Evolutionary conservation across 2,329 filamentous ascomycete species (phyloP).

Genomic region (Colletotrichum sp.): DNA sequence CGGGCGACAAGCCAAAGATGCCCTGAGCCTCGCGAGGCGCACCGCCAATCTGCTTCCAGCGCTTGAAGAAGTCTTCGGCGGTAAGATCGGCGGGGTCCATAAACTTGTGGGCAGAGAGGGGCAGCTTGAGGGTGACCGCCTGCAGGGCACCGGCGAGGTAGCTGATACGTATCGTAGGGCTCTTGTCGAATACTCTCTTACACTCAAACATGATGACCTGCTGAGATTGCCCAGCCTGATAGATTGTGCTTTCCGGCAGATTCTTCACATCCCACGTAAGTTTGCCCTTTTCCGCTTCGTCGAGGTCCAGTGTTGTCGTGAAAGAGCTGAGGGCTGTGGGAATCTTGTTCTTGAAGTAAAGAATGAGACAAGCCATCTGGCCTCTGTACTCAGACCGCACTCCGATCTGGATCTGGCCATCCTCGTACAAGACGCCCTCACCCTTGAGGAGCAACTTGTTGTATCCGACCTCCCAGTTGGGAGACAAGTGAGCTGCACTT

Average conservation of each 20-base stretch:
- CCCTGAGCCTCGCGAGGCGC: conserved; percentile 85
- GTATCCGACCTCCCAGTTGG: conserved; percentile 92
- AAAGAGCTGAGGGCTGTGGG: conserved; percentile 86
- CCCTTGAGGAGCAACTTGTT: conserved; percentile 78
- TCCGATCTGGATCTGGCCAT: conserved; percentile 91
- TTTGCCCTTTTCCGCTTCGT: conserved; percentile 66
- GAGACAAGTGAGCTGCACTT: conserved; percentile 89
- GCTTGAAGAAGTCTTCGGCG: conserved; percentile 96
- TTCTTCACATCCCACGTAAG: conserved; percentile 88
- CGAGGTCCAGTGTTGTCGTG: conserved; percentile 90
- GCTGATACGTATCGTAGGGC: conserved; percentile 90
- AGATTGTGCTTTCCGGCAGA: conserved; percentile 82
- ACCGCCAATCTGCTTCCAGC: conserved; percentile 98
- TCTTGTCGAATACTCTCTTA: conserved; percentile 78
- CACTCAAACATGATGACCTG: conserved; percentile 96
- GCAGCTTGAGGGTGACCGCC: conserved; percentile 88
- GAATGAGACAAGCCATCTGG: conserved; percentile 93
- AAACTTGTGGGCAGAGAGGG: conserved; percentile 90
- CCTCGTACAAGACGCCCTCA: conserved; percentile 93
- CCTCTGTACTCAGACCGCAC: conserved; percentile 92
- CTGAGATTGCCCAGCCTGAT: conserved; percentile 78
- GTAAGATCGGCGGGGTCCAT: conserved; percentile 91
- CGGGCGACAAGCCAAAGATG: conserved; percentile 73
- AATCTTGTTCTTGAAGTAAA: conserved; percentile 96
- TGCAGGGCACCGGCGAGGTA: conserved; percentile 95